Percentiles rank a stretch among this genome's conserved stretches.
These are phyloP conservation scores for Clarireedia sp. DNA, from an alignment of 2,329 filamentous ascomycete genomes.

Conservation along the genomic window DNA sequence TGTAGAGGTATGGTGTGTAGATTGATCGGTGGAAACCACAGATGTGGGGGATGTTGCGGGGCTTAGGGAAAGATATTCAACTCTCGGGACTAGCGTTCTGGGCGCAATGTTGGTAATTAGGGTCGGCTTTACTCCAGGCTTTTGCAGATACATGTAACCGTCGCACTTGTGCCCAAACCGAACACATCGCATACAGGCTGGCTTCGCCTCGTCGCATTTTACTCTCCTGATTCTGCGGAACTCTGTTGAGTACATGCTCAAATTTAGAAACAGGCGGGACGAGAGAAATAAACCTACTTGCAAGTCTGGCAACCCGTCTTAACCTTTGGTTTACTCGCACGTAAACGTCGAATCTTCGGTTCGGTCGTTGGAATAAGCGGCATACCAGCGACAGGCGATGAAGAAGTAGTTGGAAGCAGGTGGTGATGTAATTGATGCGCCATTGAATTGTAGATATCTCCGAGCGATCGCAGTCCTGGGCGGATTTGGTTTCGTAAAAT, in stretches of 20 bases:
- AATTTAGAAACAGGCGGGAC: not conserved
- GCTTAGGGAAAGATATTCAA: constrained; percentile 1
- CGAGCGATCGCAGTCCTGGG: too few species aligned
- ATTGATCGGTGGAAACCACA: constrained; percentile 1
- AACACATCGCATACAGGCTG: constrained; percentile 25
- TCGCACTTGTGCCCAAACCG: constrained; percentile 28
- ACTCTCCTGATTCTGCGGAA: constrained; percentile 25
- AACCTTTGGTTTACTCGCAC: constrained; percentile 27
- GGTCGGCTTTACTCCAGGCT: not conserved
- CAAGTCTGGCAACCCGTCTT: constrained; percentile 29
- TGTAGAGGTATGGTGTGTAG: not conserved
- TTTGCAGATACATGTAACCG: constrained; percentile 21
- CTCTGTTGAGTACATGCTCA: not conserved
- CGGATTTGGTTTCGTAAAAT: too few species aligned
- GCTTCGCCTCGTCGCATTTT: constrained; percentile 30
- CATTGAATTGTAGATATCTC: not conserved
- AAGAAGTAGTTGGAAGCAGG: not conserved
- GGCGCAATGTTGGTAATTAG: not conserved
- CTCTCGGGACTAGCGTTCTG: not conserved
- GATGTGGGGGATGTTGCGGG: not conserved
- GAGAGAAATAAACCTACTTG: constrained; percentile 22
- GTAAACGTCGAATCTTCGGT: constrained; percentile 10
- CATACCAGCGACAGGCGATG: not conserved
- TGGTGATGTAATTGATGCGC: not conserved
- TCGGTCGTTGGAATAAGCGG: not conserved